Base-by-base conservation (phyloP, 2,329 filamentous ascomycete genomes). In the Ramichloridium luteum region DNA sequence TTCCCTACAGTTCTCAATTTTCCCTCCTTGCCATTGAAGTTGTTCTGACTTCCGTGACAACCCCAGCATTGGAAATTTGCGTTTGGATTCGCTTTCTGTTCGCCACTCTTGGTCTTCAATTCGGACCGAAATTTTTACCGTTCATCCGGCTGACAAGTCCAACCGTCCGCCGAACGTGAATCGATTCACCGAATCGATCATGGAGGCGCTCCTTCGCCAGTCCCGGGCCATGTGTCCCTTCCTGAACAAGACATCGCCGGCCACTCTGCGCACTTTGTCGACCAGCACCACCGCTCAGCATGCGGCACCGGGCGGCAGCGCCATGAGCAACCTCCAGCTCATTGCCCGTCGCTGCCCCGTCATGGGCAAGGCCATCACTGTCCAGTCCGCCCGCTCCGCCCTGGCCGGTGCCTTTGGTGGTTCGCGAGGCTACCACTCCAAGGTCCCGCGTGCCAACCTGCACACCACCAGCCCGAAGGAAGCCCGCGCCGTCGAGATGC, bases 221-320 rank as follows among this genome's bases (percentile, higher is more conserved):
- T 94, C 86, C 58, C 85, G 86, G 70, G 76, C 81, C 56, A 80
- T 98, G 77, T 98, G 90, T 65, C 90, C 90, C 34, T 98, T 98
- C 65, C 69, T 98, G 60, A 88, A 86, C 69, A 83, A 86, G 64
- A 88, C 90, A 20, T 88, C 86, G 22, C 84, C 88, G 47, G 80
- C 85, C 48, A 86, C 85, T 35, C 75, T 98, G 43, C 86, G 90
- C 48, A 80, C 86, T 37, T 73, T 98, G 54, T 92, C 81, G 29
- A 84, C 79, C 37, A 70, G 80, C 33, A 75, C 64, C 60, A 75
- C 62, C 54, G 72, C 62, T 28, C 70, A 66, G 47, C 72, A 74
- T 56, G 68, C 70, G 41, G 80, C 80, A 32, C 79, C 77, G 35
- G 81, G 85, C 51, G 88, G 86, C 46, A 84, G 86, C 51, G 84